Conservation (phyloP, 2,329 filamentous ascomycete genomes). For the Domatiomyces catenatus region DNA sequence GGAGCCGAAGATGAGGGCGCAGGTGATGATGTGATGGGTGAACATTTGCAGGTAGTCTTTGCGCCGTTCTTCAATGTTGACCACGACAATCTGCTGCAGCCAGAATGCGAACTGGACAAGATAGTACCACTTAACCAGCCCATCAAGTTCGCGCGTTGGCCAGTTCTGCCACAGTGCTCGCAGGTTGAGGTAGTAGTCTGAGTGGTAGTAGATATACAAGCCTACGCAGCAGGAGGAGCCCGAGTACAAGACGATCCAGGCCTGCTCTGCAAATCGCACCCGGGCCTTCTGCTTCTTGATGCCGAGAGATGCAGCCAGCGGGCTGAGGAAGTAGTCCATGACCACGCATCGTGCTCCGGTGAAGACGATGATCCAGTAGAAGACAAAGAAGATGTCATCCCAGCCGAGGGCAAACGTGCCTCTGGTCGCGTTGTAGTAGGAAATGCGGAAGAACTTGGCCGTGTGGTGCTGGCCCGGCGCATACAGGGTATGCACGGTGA, state of each 20-base stretch:
- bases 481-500: constrained; percentile 67
- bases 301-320: constrained; percentile 57
- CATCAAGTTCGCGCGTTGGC: constrained; percentile 60
- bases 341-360: constrained; percentile 68
- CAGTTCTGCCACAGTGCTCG: constrained; percentile 69
- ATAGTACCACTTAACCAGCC: constrained; percentile 74
- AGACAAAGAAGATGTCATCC: constrained; percentile 65
- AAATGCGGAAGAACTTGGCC: constrained; percentile 75
- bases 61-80: constrained; percentile 83
- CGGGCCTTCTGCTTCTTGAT: constrained; percentile 58
- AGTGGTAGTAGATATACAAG: constrained; percentile 66
- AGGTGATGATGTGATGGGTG: constrained; percentile 83
- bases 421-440: constrained; percentile 58
- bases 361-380: constrained; percentile 67
- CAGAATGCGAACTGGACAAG: constrained; percentile 83
- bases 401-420: constrained; percentile 60
- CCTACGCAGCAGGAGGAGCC: constrained; percentile 67
- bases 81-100: constrained; percentile 84
- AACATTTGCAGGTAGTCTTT: constrained; percentile 98
- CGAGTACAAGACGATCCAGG: constrained; percentile 80
- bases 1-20: constrained; percentile 59
- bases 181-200: constrained; percentile 63
- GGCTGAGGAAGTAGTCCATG: constrained; percentile 78
- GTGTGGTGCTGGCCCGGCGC: constrained; percentile 65
- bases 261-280: constrained; percentile 83